These are phyloP conservation scores for Globisporangium recalcitrans DNA, from an alignment of 352 stramenopile species.

Conservation along the genomic window DNA sequence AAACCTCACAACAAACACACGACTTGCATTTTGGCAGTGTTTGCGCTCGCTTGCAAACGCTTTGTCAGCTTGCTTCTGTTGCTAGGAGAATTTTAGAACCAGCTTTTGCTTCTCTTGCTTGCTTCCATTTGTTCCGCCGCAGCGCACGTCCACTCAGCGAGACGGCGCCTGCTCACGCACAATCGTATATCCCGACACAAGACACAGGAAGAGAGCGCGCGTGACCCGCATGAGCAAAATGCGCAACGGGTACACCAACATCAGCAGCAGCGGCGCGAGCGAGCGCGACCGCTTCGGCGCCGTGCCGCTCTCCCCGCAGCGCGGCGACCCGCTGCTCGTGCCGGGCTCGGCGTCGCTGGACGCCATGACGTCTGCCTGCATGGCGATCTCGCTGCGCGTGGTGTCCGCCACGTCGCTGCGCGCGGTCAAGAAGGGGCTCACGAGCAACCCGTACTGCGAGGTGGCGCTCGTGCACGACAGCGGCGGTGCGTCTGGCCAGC, in stretches of 20 bases:
- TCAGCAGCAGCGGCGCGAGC: constrained; percentile 11
- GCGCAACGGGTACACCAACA: constrained; percentile 16
- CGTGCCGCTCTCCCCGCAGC: constrained; percentile 50
- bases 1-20: constrained; percentile 5
- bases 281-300: constrained; percentile 31
- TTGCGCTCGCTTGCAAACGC: too few relatives aligned
- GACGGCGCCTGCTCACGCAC: neutral
- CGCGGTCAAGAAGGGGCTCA: constrained; percentile 64
- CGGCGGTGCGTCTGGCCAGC: constrained; percentile 29
- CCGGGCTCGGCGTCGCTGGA: constrained; percentile 52
- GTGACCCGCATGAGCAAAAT: neutral
- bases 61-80: too few relatives aligned
- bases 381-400: constrained; percentile 53
- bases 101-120: too few relatives aligned
- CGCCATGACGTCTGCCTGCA: constrained; percentile 49
- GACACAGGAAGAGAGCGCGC: neutral
- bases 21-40: too few relatives aligned
- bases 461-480: constrained; percentile 63
- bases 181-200: neutral
- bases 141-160: too few relatives aligned
- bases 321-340: constrained; percentile 54
- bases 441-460: constrained; percentile 65
- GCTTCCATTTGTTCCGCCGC: too few relatives aligned
- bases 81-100: too few relatives aligned
- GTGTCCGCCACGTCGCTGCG: constrained; percentile 52